Conservation (phyloP, 345 rosid genomes). For the Ceriops decandra region DNA sequence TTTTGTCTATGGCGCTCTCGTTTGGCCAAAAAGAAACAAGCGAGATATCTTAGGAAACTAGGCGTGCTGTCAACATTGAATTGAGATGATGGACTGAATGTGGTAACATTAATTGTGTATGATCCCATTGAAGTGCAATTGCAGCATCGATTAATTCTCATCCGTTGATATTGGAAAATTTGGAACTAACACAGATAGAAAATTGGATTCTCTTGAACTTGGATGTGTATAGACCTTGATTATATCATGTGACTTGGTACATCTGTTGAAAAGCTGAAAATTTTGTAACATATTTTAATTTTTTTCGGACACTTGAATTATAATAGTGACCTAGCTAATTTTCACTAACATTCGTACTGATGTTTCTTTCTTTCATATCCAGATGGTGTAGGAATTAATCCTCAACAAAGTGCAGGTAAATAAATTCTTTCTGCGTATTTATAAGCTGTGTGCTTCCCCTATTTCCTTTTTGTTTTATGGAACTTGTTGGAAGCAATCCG, state of each 20-base stretch:
- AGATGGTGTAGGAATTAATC: conserved; percentile 98
- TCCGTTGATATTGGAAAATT: too few relatives aligned
- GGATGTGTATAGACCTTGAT: background rate
- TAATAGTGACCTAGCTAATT: background rate
- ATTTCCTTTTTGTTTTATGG: background rate
- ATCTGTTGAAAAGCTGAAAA: background rate
- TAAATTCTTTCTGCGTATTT: background rate
- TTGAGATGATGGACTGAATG: background rate
- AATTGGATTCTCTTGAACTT: background rate
- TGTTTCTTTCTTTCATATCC: conserved; percentile 23
- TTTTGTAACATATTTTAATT: too few relatives aligned
- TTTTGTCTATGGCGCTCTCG: too few relatives aligned
- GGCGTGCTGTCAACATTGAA: background rate
- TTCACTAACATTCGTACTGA: background rate
- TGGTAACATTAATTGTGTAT: background rate
- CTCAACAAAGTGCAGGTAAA: conserved; percentile 95
- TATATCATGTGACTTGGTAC: background rate
- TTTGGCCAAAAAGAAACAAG: too few relatives aligned
- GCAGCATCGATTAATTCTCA: background rate
- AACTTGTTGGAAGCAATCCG: background rate
- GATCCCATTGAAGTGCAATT: background rate
- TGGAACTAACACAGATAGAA: background rate
- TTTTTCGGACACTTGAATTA: background rate
- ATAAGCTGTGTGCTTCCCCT: background rate
- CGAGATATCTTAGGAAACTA: too few relatives aligned